Evolutionary conservation across 768 basidiomycete genomes (phyloP).

Genomic region (Symmetrospora coprosmae): DNA sequence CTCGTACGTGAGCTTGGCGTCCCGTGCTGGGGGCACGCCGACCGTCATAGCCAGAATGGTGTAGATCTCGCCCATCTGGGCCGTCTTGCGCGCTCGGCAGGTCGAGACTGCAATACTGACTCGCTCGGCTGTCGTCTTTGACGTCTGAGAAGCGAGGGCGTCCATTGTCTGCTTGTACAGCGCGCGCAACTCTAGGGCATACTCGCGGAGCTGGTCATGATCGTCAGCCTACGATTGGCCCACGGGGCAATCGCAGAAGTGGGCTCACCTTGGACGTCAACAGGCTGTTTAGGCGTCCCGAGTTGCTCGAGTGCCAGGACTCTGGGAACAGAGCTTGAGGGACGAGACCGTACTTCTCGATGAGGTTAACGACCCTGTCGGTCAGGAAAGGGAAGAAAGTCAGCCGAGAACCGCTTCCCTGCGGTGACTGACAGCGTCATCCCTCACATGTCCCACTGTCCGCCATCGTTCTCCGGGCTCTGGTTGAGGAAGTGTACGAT

Average conservation of each 20-base stretch:
- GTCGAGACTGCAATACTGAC: constrained; percentile 38
- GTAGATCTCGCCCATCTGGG: constrained; percentile 69
- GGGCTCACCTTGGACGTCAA: constrained; percentile 54
- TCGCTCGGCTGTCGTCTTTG: constrained; percentile 18
- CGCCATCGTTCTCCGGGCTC: constrained; percentile 70
- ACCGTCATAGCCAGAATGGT: constrained; percentile 68
- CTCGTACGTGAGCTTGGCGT: constrained; percentile 67
- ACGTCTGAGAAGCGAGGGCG: constrained; percentile 38
- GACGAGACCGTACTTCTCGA: constrained; percentile 70
- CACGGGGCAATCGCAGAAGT: background rate
- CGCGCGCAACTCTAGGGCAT: constrained; percentile 65
- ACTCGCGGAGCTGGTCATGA: constrained; percentile 53
- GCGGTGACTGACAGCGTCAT: too few relatives aligned
- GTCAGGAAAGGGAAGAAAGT: background rate
- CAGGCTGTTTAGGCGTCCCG: constrained; percentile 57
- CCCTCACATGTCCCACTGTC: constrained; percentile 21
- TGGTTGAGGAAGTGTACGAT: constrained; percentile 60
- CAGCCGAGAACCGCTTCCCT: background rate
- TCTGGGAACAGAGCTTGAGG: constrained; percentile 50
- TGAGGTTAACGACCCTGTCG: constrained; percentile 66
- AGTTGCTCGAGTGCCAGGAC: constrained; percentile 63
- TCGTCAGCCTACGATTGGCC: background rate
- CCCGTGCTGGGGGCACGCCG: constrained; percentile 66
- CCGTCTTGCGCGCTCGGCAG: constrained; percentile 69
- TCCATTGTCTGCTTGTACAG: constrained; percentile 25